Base-by-base conservation (phyloP, 768 basidiomycete genomes). In the Omphalotus guepiniiformis region DNA sequence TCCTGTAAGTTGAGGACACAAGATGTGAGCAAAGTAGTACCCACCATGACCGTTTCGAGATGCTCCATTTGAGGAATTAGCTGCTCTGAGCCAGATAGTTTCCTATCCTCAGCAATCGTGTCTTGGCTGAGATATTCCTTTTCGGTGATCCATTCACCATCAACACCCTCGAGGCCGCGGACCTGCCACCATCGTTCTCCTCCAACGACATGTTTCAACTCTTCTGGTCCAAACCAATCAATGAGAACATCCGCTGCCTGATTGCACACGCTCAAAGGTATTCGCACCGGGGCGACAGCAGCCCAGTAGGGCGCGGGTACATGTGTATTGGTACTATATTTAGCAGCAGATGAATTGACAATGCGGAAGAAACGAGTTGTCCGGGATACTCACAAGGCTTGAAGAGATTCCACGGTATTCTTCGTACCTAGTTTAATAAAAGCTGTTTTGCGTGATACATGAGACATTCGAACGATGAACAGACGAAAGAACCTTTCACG, bases 101-200 rank as follows among this genome's bases (percentile, higher is more conserved):
- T 69, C 19, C 57, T 54, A 21, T 66, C 61, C 28, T 39, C 37
- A 18, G 58, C 35, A 27, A 54, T 53, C 1, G 55, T 51, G 16
- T 58, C 52, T 39, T 50, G 29, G 42, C 52, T 23, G 12, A 81
- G 54, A 49, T 72, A 73, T 29, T 74, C 68, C 52, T 72, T 73
- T 55, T 80, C 72, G 1, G 79, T 74, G 23, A 82, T 69, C 80
- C 79, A 81, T 58, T 82, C 80, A 2, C 68, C 78, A 50, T 88
- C 84, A 1, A 88, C 66, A 2, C 86, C 86, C 46, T 79, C 74
- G 25, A 86, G 64, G 6, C 83, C 83, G 6, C 39, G 74, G 26
- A 88, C 80, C 63, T 89, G 87, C 89, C 88, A 90, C 89, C 88
- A 92, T 47, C 81, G 72, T 48, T 79, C 78, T 2, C 88, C 89